Evolutionary conservation across 176 grass and related monocot genomes (phyloP), one percentile per base, ranked within the genome.

Genomic region (Tuctoria greenei): DNA sequence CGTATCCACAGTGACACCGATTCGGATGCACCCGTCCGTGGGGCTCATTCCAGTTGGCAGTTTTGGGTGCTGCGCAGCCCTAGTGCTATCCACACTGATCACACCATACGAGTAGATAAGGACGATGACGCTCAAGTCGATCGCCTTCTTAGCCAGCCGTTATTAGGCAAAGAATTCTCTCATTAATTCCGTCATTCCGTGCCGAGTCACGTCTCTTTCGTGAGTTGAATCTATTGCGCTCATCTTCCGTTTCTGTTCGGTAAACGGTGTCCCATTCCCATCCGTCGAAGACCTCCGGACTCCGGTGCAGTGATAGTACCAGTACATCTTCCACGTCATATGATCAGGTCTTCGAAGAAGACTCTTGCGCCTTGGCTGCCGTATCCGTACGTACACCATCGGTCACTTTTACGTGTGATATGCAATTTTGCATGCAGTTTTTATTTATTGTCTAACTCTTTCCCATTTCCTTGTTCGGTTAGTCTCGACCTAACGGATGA

Each of bases 11-110:
- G 71, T 1, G 7, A 13, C 59, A 0, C 9, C 2, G 14, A 45
- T 57, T 20, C 44, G 9, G 61, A 26, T 27, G 46, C 37, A n/a
- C 40, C 26, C 45, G 47, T 74, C 23, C 61, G 9, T 49, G 71
- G 50, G 80, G 70, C 38, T 74, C 20, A 8, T 5, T 67, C 63
- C 71, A 15, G 69, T 51, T 35, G 61, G 45, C 31, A 31, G 31
- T n/a, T n/a, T n/a, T n/a, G n/a, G n/a, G n/a, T n/a, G n/a, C n/a
- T n/a, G 34, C 28, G 39, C 40, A 14, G 52, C 61, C 67, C 60
- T 35, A 14, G 7, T n/a, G 21, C 51, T 54, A 52, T 50, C 21
- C 7, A 12, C 20, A 21, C 6, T 5, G 13, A 37, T 14, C 10
- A 45, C 14, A 7, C 0, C 10, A 45, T 6, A 7, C 0, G 31